Evolutionary conservation across 306 rosid species (phyloP), one percentile per base, ranked within the genome.

Genomic region (Astragalus glycyphyllos): DNA sequence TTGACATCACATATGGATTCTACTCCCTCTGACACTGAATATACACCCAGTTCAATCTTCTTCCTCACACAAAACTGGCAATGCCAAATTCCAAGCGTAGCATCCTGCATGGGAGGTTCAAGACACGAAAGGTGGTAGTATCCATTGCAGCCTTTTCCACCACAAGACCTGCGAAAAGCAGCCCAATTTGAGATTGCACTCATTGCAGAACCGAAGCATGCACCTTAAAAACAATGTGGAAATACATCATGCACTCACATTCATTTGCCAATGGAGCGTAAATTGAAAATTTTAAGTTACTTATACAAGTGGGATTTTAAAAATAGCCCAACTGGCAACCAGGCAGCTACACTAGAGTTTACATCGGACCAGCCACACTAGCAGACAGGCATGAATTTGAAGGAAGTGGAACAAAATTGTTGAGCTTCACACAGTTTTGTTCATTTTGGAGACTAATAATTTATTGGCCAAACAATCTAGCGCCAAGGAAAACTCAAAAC

Each of bases 41-140:
- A 77, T 58, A 82, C 87, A 74, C 91, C 93, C 23, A 51, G 79
- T 62, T 80, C 82, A 76, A 84, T 74, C 85, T 84, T 90, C 81
- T 80, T 90, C 82, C 56, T 75, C 64, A 72, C 73, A 69, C 96
- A 90, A 26, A 47, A 16, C 20, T 75, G 61, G 75, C 96, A 90
- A 58, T 86, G 79, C 96, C 96, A 90, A 77, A 65, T 81, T 71
- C 93, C 96, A 68, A 76, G 67, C 45, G 85, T 84, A 77, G 78
- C 77, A 77, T 68, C 78, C 54, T 61, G 83, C 80, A 87, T 14
- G 50, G 93, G 86, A 65, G 96, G 91, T 62, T 90, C 82, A 61
- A 87, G 85, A 82, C 96, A 90, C 65, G 89, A 85, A 72, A 65
- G 70, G 77, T 90, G 96, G 83, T 78, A 87, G 79, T 76, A 76